Evolutionary conservation across 2,329 filamentous ascomycete genomes (phyloP).

Genomic region (Penicillium sp.): DNA sequence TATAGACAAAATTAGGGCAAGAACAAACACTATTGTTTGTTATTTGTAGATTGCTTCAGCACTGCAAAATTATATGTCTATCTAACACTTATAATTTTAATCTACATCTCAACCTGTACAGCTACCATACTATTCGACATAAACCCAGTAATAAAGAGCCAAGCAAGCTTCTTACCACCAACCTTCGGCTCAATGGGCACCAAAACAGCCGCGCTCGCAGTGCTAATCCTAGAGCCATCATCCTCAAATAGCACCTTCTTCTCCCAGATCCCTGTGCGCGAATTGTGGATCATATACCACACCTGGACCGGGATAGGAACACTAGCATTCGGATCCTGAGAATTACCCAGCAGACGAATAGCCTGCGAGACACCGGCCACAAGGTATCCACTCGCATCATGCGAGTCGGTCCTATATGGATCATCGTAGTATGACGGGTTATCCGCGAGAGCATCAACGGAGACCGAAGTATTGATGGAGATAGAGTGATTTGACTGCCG

Average conservation of each 20-base stretch:
- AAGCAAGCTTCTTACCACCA: conserved; percentile 47
- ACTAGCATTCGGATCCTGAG: conserved; percentile 34
- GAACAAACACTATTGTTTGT: background rate
- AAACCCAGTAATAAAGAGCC: conserved; percentile 60
- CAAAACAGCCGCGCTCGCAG: conserved; percentile 53
- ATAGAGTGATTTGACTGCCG: conserved; percentile 34
- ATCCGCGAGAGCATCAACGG: conserved; percentile 50
- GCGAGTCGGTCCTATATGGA: conserved; percentile 44
- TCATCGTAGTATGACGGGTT: conserved; percentile 61
- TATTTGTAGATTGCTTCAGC: background rate
- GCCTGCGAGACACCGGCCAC: conserved; percentile 49
- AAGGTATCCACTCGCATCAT: conserved; percentile 56
- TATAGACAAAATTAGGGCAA: background rate
- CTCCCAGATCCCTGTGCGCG: conserved; percentile 37
- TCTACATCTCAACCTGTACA: conserved; percentile 51
- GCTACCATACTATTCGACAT: conserved; percentile 51
- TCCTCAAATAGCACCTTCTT: conserved; percentile 57
- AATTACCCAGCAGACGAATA: conserved; percentile 37
- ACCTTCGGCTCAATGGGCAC: conserved; percentile 53
- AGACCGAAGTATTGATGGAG: conserved; percentile 44
- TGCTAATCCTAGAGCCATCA: conserved; percentile 52
- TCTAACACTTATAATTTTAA: background rate
- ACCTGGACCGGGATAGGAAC: conserved; percentile 46
- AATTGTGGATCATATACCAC: conserved; percentile 42
- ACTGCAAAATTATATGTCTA: background rate